A percentile compares a stretch with the other conserved stretches of the same genome.
phyloP scores from a whole-genome alignment of 306 rosid genomes.

The Psophocarpus tetragonolobus region DNA sequence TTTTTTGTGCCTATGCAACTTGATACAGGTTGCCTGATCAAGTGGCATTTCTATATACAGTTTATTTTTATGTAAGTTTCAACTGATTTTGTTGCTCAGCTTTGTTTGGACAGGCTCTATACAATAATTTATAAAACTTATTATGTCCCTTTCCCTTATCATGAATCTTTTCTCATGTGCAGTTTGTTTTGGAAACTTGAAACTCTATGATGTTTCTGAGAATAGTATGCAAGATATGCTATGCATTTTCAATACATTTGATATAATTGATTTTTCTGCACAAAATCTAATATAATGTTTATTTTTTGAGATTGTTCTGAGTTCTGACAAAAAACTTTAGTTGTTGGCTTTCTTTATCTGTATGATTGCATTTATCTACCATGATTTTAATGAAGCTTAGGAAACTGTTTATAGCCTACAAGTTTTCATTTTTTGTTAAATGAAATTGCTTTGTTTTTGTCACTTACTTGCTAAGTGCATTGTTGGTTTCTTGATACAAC shows the following conservation, averaged over 20 bases:
- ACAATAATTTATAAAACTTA: background rate
- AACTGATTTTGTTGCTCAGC: slow-evolving; percentile 8
- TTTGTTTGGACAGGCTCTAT: slow-evolving; percentile 16
- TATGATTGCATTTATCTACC: background rate
- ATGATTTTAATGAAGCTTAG: slow-evolving; percentile 8
- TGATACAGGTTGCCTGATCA: slow-evolving; percentile 16
- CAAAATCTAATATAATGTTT: background rate
- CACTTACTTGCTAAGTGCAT: background rate
- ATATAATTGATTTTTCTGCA: background rate
- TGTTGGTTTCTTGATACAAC: background rate
- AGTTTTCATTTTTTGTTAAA: slow-evolving; percentile 14
- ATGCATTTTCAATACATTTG: background rate
- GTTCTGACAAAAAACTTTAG: background rate
- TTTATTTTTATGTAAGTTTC: slow-evolving; percentile 23
- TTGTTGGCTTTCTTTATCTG: background rate
- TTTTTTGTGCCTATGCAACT: background rate
- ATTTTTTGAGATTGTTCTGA: background rate
- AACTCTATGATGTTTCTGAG: slow-evolving; percentile 10
- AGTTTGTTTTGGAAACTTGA: background rate
- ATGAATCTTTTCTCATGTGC: slow-evolving; percentile 1
- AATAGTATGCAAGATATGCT: slow-evolving; percentile 19
- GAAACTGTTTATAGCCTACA: slow-evolving; percentile 22
- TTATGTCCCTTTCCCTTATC: background rate
- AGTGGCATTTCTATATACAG: slow-evolving; percentile 27
- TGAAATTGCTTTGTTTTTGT: background rate